Base-by-base conservation (phyloP, 2,329 filamentous ascomycete species). In the Tolypocladium ovalisporum region DNA sequence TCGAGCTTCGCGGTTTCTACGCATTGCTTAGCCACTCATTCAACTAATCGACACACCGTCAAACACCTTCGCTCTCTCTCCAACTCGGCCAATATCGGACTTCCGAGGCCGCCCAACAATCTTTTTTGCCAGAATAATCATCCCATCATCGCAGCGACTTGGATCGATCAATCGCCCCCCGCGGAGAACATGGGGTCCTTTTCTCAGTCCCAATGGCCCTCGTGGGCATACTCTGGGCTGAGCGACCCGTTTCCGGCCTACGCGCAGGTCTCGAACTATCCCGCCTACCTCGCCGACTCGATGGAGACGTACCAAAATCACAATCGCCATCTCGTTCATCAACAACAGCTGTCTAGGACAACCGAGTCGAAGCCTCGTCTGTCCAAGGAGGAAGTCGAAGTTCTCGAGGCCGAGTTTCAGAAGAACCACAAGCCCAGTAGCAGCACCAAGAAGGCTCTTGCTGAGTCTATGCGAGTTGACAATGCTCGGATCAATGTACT, bases 381-480 rank as follows among this genome's bases (percentile, higher is more conserved):
- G 35, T 79, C 79, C 57, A 83, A 83, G 66, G 79, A 82, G 54
- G 80, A 83, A 66, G 81, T 83, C 10, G 80, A 82, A 60, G 67
- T 81, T 53, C 71, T 86, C 35, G 83, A 86, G 64, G 74, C 76
- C 37, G 81, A 85, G 66, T 86, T 86, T 62, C 76, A 80, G 60
- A 82, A 82, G 67, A 86, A 86, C 66, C 79, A 81, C 61, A 86
- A 86, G 70, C 83, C 83, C 12, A 83, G 79, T 55, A 85, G 81
- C 68, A 82, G 77, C 58, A 76, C 77, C 36, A 86, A 86, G 68
- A 82, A 82, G 61, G 76, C 79, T 55, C 75, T 85, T 54, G 83
- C 83, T 4, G 81, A 85, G 62, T 73, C 77, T 8, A 83, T 86
- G 75, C 76, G 78, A 55, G 79, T 86, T n/a, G 83, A 86, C 61